Conservation (phyloP, 169 alveolate species). For the Babesia bovis region DNA sequence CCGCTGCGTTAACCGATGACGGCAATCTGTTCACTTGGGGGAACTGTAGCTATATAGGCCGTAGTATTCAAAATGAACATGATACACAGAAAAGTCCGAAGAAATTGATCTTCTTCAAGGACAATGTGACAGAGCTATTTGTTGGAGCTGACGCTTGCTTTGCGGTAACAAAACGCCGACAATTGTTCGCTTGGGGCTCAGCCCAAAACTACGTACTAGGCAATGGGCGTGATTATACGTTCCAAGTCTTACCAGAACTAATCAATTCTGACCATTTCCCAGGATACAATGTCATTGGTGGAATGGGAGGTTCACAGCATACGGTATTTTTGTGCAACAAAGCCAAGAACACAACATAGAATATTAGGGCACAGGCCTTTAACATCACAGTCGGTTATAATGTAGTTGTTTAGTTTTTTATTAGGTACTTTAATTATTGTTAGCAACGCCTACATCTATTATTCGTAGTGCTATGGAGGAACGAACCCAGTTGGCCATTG, state of each 20-base stretch:
- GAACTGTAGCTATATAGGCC: constrained; percentile 54
- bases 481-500: constrained; percentile 58
- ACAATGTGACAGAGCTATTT: constrained; percentile 22
- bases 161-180: constrained; percentile 25
- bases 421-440: too few species aligned
- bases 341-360: neutral
- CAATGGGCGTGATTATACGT: constrained; percentile 53
- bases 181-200: constrained; percentile 68
- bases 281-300: constrained; percentile 16
- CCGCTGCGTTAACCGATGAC: constrained; percentile 74
- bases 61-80: constrained; percentile 1
- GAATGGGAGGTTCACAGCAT: constrained; percentile 70
- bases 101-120: constrained; percentile 9
- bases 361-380: too few species aligned
- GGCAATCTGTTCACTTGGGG: constrained; percentile 83
- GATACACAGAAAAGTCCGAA: constrained; percentile 42
- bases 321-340: constrained; percentile 53
- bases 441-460: too few species aligned
- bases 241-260: constrained; percentile 41
- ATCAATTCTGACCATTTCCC: constrained; percentile 16
- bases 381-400: too few species aligned
- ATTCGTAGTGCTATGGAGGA: neutral
- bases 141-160: constrained; percentile 54
- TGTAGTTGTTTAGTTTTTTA: too few species aligned
- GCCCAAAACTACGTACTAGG: constrained; percentile 66